These are phyloP conservation scores for Trichosporon ovoides DNA, from an alignment of 1,284 basidiomycete species.

Conservation along the genomic window DNA sequence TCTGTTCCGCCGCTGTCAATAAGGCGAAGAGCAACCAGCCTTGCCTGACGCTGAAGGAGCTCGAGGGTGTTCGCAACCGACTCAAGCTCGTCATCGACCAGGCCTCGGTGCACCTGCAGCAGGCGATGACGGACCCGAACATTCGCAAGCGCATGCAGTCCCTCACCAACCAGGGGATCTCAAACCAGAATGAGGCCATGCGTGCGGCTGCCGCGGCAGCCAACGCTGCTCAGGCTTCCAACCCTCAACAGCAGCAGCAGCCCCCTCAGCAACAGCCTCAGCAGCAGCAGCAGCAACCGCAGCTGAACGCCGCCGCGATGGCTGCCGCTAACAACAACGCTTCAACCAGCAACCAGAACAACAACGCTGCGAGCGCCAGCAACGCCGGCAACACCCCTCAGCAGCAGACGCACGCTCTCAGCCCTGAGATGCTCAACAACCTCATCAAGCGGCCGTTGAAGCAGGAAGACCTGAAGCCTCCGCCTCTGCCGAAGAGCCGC, in stretches of 20 bases:
- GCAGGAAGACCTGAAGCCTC: slow-evolving; percentile 24
- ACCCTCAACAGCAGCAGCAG: neutral
- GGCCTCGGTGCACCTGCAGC: slow-evolving; percentile 13
- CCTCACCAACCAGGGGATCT: slow-evolving; percentile 11
- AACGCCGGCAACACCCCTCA: slow-evolving; percentile 11
- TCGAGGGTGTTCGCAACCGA: slow-evolving; percentile 12
- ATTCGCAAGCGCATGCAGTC: slow-evolving; percentile 14
- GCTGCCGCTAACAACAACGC: neutral
- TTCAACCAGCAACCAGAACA: neutral
- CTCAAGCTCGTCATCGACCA: slow-evolving; percentile 11
- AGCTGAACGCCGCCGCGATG: neutral
- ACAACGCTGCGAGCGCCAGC: neutral
- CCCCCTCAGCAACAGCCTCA: no score
- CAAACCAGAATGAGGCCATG: slow-evolving; percentile 3
- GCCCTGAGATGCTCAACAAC: slow-evolving; percentile 22
- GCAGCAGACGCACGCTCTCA: slow-evolving; percentile 14
- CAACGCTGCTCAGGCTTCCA: neutral
- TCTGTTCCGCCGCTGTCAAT: slow-evolving; percentile 13
- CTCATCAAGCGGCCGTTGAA: slow-evolving; percentile 23
- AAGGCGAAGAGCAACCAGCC: slow-evolving; percentile 17
- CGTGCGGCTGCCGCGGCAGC: neutral
- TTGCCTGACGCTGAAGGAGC: slow-evolving; percentile 19
- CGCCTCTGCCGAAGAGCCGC: slow-evolving; percentile 15
- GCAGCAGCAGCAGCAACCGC: neutral
- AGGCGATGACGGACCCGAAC: slow-evolving; percentile 14